Conservation (phyloP, 805 yeast species). For the Yarrowia sp. region DNA sequence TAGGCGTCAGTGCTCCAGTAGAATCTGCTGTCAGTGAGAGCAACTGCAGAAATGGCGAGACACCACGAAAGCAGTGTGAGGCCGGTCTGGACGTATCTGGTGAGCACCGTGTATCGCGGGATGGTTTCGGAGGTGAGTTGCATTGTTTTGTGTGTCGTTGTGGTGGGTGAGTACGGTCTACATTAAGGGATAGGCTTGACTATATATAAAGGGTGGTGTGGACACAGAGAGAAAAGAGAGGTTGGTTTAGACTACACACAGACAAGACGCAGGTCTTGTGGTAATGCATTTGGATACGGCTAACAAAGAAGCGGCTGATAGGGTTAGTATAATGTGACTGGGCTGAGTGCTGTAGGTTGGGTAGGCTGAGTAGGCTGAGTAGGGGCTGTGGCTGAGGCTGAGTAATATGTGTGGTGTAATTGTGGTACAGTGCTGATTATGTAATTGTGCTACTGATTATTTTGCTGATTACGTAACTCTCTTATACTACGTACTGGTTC, state of each 20-base stretch:
- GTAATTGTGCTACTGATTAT: neutral
- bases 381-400: too few species aligned
- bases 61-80: slow-evolving; percentile 1
- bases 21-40: neutral
- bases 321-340: slow-evolving; percentile 2
- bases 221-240: neutral
- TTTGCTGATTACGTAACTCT: too few species aligned
- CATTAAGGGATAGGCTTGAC: neutral
- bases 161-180: neutral
- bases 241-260: neutral
- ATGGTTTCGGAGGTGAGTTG: neutral
- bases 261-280: slow-evolving; percentile 5
- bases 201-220: neutral
- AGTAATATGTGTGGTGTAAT: neutral
- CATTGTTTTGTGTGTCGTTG: neutral
- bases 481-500: too few species aligned
- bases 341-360: neutral
- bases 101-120: neutral
- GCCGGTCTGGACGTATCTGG: slow-evolving; percentile 15
- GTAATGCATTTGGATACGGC: neutral
- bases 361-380: neutral
- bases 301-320: neutral
- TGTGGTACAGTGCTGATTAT: too few species aligned
- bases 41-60: slow-evolving; percentile 19
- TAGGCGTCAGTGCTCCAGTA: slow-evolving; percentile 4